Evolutionary conservation across 257 asterid genomes (phyloP).

Genomic region (Solanum sparsipilum): DNA sequence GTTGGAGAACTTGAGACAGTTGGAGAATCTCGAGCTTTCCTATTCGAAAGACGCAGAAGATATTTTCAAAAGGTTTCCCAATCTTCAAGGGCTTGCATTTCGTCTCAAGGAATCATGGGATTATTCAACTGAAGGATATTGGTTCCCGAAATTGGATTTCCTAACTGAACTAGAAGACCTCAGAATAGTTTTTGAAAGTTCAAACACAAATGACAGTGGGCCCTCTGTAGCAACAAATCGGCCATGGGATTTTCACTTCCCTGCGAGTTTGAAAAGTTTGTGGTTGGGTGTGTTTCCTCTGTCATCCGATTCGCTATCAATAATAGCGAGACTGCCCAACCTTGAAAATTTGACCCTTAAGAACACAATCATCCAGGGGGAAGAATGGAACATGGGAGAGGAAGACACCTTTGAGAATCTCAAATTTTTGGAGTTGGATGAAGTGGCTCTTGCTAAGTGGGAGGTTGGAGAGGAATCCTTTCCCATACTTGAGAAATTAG

Average conservation of each 20-base stretch:
- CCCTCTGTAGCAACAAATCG: not conserved
- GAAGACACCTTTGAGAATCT: not conserved
- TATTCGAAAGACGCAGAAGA: not conserved
- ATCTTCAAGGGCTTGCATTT: not conserved
- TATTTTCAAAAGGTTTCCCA: not conserved
- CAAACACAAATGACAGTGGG: not conserved
- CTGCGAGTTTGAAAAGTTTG: not conserved
- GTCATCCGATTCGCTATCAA: not conserved
- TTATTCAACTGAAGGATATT: not conserved
- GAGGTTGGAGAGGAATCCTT: not conserved
- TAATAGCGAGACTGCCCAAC: not conserved
- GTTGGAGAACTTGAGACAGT: not conserved
- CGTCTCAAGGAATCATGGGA: not conserved
- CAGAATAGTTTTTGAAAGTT: not conserved
- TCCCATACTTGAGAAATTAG: not conserved
- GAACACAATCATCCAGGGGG: not conserved
- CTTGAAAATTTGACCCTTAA: not conserved
- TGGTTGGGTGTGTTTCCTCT: not conserved
- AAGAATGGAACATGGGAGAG: not conserved
- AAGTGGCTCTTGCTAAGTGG: not conserved
- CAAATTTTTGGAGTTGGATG: not conserved
- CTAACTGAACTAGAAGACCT: not conserved
- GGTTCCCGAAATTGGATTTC: not conserved
- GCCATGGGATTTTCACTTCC: not conserved
- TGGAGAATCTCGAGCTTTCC: not conserved